A percentile compares a stretch with the other conserved stretches of the same genome.
Evolutionary conservation across 345 rosid genomes (phyloP).

Genomic region (Lepidium sativum): DNA sequence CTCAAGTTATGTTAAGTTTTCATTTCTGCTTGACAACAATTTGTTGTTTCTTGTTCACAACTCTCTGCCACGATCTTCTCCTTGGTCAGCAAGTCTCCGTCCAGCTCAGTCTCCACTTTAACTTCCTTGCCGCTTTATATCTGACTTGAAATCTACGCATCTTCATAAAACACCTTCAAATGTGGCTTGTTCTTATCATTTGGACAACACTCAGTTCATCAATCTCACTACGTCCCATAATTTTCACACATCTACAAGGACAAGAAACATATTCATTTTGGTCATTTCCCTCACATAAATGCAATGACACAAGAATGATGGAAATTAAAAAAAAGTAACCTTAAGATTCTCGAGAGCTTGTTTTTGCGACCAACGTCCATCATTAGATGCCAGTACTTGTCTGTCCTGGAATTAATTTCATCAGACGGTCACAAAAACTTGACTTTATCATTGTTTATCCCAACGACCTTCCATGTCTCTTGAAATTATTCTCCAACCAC

Average conservation of each 20-base stretch:
- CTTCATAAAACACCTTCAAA: no score
- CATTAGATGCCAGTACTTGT: constrained; percentile 88
- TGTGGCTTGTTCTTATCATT: no score
- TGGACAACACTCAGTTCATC: constrained; percentile 82
- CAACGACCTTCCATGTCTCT: constrained; percentile 81
- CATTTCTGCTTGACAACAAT: no score
- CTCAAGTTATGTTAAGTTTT: no score
- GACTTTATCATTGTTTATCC: constrained; percentile 60
- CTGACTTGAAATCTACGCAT: no score
- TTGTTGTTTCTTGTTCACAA: no score
- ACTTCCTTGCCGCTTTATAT: no score
- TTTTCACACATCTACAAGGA: constrained; percentile 59
- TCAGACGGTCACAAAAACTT: constrained; percentile 88
- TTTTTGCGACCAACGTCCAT: constrained; percentile 91
- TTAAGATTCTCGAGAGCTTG: constrained; percentile 68
- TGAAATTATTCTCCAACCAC: constrained; percentile 62
- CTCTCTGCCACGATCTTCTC: no score
- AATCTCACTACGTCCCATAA: constrained; percentile 84
- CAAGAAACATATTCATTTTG: background rate
- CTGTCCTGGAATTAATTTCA: constrained; percentile 62
- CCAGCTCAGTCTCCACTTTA: no score
- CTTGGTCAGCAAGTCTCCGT: no score
- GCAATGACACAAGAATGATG: background rate
- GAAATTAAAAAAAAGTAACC: constrained; percentile 20
- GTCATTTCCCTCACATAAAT: background rate